These are phyloP conservation scores for Veloboletus limbatus DNA, from an alignment of 1,284 basidiomycete species.

Conservation along the genomic window DNA sequence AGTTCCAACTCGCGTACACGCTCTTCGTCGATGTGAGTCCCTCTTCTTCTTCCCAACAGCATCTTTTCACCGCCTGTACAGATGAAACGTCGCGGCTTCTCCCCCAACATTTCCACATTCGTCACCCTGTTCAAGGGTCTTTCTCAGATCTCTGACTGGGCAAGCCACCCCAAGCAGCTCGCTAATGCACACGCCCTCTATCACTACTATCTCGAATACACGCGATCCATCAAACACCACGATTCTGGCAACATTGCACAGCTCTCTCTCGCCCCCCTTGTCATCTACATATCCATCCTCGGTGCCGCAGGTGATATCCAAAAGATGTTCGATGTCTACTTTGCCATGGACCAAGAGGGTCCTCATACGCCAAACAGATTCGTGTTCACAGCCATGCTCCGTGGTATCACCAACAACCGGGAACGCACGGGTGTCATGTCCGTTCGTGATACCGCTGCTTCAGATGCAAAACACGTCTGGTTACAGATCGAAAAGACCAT, in stretches of 20 bases:
- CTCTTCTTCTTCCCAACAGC: background rate
- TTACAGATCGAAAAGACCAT: slow-evolving; percentile 52
- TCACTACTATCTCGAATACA: slow-evolving; percentile 48
- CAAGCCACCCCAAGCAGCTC: slow-evolving; percentile 53
- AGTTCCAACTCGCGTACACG: slow-evolving; percentile 54
- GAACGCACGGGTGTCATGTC: slow-evolving; percentile 19
- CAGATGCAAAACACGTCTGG: slow-evolving; percentile 70
- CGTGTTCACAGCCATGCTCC: slow-evolving; percentile 62
- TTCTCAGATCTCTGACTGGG: slow-evolving; percentile 57
- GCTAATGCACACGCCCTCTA: slow-evolving; percentile 57
- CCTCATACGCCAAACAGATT: slow-evolving; percentile 52
- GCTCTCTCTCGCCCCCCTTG: slow-evolving; percentile 46
- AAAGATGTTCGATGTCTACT: slow-evolving; percentile 70
- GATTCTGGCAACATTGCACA: slow-evolving; percentile 45
- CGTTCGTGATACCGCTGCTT: slow-evolving; percentile 28
- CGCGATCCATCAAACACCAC: slow-evolving; percentile 44
- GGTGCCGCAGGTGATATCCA: slow-evolving; percentile 54
- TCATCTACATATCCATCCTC: slow-evolving; percentile 62
- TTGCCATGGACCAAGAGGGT: slow-evolving; percentile 56
- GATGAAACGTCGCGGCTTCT: slow-evolving; percentile 80
- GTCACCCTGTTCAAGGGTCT: slow-evolving; percentile 62
- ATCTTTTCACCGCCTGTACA: slow-evolving; percentile 29
- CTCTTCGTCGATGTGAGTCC: slow-evolving; percentile 65
- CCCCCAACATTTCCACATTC: slow-evolving; percentile 62
- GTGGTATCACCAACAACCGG: slow-evolving; percentile 41